Conservation (phyloP, 2,329 filamentous ascomycete species). For the Xylariaceae sp. region DNA sequence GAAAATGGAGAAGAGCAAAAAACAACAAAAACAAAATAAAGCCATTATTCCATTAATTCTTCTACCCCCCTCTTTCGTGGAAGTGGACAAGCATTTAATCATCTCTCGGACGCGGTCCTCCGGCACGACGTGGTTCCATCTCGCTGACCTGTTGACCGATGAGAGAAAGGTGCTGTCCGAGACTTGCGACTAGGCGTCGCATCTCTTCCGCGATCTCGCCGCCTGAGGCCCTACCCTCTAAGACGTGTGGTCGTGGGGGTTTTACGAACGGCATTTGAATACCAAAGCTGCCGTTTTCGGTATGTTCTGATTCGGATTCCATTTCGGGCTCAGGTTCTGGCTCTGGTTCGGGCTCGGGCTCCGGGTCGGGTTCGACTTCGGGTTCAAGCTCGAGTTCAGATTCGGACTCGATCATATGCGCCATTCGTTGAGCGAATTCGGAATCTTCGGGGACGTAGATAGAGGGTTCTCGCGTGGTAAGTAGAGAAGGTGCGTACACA, state of each 20-base stretch:
- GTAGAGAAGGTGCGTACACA: slow-evolving; percentile 41
- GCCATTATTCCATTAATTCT: not conserved
- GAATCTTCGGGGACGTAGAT: slow-evolving; percentile 59
- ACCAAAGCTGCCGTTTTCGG: slow-evolving; percentile 8
- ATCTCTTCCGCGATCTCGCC: slow-evolving; percentile 49
- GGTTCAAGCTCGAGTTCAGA: not conserved
- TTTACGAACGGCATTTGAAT: slow-evolving; percentile 36
- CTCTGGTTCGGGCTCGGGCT: slow-evolving; percentile 6
- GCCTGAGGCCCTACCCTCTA: slow-evolving; percentile 49
- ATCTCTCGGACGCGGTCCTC: slow-evolving; percentile 11
- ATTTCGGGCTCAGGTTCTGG: not conserved
- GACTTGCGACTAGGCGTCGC: slow-evolving; percentile 45
- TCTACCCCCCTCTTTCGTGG: not conserved
- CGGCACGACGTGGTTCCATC: slow-evolving; percentile 33
- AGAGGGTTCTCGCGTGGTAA: slow-evolving; percentile 47
- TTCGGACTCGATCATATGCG: slow-evolving; percentile 9
- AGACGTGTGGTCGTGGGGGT: slow-evolving; percentile 46
- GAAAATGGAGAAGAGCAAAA: not conserved
- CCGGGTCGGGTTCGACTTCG: slow-evolving; percentile 1
- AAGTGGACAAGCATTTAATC: not conserved
- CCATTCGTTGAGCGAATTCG: slow-evolving; percentile 37
- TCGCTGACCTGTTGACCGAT: slow-evolving; percentile 42
- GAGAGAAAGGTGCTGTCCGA: slow-evolving; percentile 44
- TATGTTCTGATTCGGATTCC: slow-evolving; percentile 6
- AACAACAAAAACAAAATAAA: not conserved